Evolutionary conservation across 108 stramenopile genomes (phyloP).

Genomic region (Parmales sp.): DNA sequence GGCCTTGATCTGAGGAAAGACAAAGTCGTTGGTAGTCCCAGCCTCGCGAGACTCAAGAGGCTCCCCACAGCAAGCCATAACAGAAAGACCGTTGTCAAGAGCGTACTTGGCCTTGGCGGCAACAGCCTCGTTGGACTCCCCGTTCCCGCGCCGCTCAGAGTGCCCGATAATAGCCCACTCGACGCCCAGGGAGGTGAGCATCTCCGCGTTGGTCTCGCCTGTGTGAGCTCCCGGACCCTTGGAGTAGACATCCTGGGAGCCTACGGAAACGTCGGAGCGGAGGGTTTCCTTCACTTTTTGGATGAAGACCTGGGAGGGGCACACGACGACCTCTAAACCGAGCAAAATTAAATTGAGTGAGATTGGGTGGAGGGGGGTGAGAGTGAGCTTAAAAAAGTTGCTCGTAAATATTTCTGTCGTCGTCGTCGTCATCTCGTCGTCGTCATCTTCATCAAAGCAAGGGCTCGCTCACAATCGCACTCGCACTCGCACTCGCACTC

Average conservation of each 20-base stretch:
- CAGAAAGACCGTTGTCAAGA: conserved; percentile 73
- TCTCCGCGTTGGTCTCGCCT: conserved; percentile 93
- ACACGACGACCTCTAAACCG: conserved; percentile 97
- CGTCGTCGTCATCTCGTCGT: no score
- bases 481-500: no score
- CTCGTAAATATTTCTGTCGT: no score
- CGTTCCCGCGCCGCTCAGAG: conserved; percentile 92
- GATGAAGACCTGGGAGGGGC: conserved; percentile 83
- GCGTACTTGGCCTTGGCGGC: conserved; percentile 92
- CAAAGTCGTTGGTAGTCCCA: conserved; percentile 93
- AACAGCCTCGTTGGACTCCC: conserved; percentile 78
- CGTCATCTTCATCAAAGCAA: no score
- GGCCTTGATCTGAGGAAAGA: conserved; percentile 90
- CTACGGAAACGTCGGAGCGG: conserved; percentile 76
- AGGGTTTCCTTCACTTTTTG: conserved; percentile 63
- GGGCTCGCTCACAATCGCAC: no score
- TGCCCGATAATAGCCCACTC: conserved; percentile 88
- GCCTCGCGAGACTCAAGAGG: conserved; percentile 85
- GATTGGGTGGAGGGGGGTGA: no score
- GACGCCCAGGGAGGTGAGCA: conserved; percentile 92
- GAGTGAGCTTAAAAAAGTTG: no score
- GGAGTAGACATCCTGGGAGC: conserved; percentile 85
- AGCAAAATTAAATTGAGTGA: no score
- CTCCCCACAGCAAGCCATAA: conserved; percentile 98
- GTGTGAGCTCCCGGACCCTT: conserved; percentile 88